These are phyloP conservation scores for Phytophthora chlamydospora DNA, from an alignment of 352 stramenopile genomes.

Conservation along the genomic window DNA sequence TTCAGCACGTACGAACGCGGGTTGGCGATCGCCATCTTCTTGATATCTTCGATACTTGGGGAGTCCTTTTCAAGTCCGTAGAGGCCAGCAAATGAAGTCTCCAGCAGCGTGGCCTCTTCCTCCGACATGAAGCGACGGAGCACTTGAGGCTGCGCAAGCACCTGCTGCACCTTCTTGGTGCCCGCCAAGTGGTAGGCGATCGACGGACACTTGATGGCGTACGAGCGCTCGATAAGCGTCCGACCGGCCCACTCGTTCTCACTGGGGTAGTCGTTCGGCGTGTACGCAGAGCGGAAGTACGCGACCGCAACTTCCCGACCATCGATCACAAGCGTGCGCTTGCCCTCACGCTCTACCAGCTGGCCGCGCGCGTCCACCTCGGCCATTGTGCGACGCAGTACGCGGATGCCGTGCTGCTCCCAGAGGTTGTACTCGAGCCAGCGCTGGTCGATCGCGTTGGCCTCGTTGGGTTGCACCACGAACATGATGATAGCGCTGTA, in stretches of 20 bases:
- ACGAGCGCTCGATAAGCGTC: conserved; percentile 89
- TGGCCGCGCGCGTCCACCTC: conserved; percentile 55
- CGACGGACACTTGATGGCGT: conserved; percentile 95
- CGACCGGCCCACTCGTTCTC: conserved; percentile 92
- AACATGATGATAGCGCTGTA: conserved; percentile 87
- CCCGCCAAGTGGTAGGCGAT: conserved; percentile 97
- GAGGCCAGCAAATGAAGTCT: conserved; percentile 94
- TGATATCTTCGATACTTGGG: conserved; percentile 66
- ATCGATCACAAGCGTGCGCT: conserved; percentile 63
- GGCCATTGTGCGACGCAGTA: conserved; percentile 78
- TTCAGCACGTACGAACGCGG: conserved; percentile 94
- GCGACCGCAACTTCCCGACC: conserved; percentile 90
- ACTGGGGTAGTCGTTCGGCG: conserved; percentile 95
- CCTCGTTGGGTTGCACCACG: conserved; percentile 89
- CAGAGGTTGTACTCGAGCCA: conserved; percentile 94
- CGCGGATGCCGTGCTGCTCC: conserved; percentile 78
- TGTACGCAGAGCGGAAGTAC: conserved; percentile 97
- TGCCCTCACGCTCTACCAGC: conserved; percentile 44
- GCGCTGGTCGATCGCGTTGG: conserved; percentile 93
- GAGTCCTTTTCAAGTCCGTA: conserved; percentile 93
- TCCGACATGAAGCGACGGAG: conserved; percentile 92
- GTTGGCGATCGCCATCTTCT: conserved; percentile 72
- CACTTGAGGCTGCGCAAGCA: conserved; percentile 82
- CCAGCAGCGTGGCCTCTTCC: conserved; percentile 69
- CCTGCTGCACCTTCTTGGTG: conserved; percentile 99